A percentile compares a stretch with the other conserved stretches of the same genome.
These are phyloP conservation scores for Prunus mume DNA, from an alignment of 306 rosid species.

Conservation along the genomic window DNA sequence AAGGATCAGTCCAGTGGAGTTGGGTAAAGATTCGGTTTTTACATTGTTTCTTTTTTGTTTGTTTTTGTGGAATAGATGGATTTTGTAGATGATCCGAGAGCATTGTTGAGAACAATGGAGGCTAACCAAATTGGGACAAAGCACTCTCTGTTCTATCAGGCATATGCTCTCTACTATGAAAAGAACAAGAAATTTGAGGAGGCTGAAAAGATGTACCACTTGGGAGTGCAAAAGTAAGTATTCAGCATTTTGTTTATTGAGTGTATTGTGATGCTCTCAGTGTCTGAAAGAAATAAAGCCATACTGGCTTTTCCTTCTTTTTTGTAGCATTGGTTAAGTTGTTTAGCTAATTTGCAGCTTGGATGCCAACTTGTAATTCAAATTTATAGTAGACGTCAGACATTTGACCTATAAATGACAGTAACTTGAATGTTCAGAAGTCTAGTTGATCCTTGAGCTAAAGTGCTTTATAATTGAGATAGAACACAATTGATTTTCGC, in stretches of 20 bases:
- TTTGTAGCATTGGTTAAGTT: not conserved
- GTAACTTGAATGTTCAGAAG: not conserved
- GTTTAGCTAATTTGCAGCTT: not conserved
- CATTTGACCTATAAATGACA: not conserved
- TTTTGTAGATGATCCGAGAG: conserved; percentile 61
- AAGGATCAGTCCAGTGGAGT: not conserved
- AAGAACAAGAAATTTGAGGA: conserved; percentile 74
- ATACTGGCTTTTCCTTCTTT: not conserved
- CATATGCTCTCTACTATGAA: conserved; percentile 70
- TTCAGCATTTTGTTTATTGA: not conserved
- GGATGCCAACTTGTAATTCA: not conserved
- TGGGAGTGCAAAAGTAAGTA: conserved; percentile 63
- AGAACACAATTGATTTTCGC: not conserved
- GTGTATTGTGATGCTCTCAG: not conserved
- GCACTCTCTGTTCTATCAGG: conserved; percentile 74
- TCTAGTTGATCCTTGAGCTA: not conserved
- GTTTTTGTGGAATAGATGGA: conserved; percentile 69
- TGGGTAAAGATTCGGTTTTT: not conserved
- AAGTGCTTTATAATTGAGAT: not conserved
- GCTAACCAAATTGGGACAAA: conserved; percentile 64
- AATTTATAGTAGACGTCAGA: not conserved
- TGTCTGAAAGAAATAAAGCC: not conserved
- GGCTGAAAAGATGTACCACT: conserved; percentile 68
- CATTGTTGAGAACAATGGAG: conserved; percentile 70
- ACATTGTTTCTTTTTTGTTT: not conserved